phyloP scores from a whole-genome alignment of 768 basidiomycete species.

The Collybiopsis confluens region DNA sequence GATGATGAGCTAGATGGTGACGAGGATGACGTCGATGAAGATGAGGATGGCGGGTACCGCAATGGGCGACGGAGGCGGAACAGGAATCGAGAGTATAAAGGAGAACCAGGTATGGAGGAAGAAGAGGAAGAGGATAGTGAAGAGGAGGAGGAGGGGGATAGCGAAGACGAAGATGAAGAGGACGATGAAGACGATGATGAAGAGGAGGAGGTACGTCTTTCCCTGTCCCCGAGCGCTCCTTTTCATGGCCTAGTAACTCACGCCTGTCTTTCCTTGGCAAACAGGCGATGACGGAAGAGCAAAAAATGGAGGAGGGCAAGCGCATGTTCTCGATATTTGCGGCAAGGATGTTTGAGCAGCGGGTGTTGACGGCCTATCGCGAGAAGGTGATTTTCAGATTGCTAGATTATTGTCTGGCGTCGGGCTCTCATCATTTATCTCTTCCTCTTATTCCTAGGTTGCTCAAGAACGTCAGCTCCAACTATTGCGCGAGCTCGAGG shows the following conservation, averaged over 20 bases:
- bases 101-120: slow-evolving; percentile 61
- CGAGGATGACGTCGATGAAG: slow-evolving; percentile 63
- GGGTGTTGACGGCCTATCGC: slow-evolving; percentile 93
- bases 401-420: no score
- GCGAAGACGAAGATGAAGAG: slow-evolving; percentile 45
- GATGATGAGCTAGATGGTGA: slow-evolving; percentile 58
- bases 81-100: slow-evolving; percentile 21
- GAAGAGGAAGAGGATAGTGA: slow-evolving; percentile 35
- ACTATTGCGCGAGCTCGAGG: slow-evolving; percentile 90
- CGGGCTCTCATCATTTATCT: no score
- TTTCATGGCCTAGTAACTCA: no score
- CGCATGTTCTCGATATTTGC: slow-evolving; percentile 99
- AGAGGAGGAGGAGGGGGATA: slow-evolving; percentile 48
- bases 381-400: slow-evolving; percentile 63
- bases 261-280: slow-evolving; percentile 10
- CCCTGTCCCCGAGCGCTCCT: slow-evolving; percentile 10
- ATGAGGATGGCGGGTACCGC: slow-evolving; percentile 37
- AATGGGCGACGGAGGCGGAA: slow-evolving; percentile 27
- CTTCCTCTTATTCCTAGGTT: slow-evolving; percentile 33
- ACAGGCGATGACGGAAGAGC: slow-evolving; percentile 86
- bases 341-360: slow-evolving; percentile 98
- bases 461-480: slow-evolving; percentile 95
- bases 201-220: slow-evolving; percentile 37
- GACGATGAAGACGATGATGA: slow-evolving; percentile 51
- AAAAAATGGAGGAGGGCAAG: slow-evolving; percentile 99